Base-by-base conservation (phyloP, 768 basidiomycete genomes). In the Inosperma sp. region DNA sequence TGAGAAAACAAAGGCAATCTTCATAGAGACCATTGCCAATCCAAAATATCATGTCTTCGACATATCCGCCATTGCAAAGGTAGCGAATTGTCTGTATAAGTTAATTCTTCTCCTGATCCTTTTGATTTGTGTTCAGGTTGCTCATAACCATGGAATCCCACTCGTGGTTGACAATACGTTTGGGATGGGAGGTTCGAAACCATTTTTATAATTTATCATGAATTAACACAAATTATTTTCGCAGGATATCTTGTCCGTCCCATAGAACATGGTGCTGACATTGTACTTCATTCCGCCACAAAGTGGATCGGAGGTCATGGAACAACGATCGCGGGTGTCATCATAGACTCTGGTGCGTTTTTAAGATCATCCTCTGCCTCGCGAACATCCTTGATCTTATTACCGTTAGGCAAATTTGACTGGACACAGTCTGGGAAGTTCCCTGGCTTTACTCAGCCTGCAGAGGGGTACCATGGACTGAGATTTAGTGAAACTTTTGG, bases 261-360 rank as follows among this genome's bases (percentile, higher is more conserved):
- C 2, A 80, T 90, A 53, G 75, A 82, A 19, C 75, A 79, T 57
- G 89, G 89, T 12, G 88, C 89, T 0, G 86, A 92, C 56, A 86
- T 91, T 51, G 72, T 90, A 51, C 83, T 88, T 14, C 83, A 89
- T 63, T 85, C 82, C 43, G 85, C 85, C 1, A 89, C 88, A 1
- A 90, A 92, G 60, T 92, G 88, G 89, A 88, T 90, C 27, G 83
- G 84, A 10, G 84, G 85, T 0, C 86, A 88, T 53, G 88, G 89
- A 25, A 89, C 83, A 0, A 86, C 84, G 19, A 86, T 92, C 40
- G 87, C 75, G 4, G 89, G 88, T 34, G 79, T 88, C 23, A 70
- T 92, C 51, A 65, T 91, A 40, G 87, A 89, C 63, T 76, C 78
- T 7, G 87, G 86, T 78, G 36, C 16, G 47, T 59, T 48, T 30